These are phyloP conservation scores for Rhamnella rubrinervis DNA, from an alignment of 331 rosid species.

Conservation along the genomic window DNA sequence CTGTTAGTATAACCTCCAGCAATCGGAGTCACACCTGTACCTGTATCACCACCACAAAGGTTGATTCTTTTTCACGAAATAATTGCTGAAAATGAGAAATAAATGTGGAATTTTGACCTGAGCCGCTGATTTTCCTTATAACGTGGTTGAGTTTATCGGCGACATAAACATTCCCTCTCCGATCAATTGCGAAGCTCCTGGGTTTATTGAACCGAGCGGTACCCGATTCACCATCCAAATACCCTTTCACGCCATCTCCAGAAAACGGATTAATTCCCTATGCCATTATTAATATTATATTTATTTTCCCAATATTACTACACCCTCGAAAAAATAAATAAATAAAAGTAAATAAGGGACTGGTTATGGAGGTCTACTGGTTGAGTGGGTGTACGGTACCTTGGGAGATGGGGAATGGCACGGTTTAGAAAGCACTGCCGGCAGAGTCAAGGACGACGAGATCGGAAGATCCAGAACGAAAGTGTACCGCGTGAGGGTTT, in stretches of 20 bases:
- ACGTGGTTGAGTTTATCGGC: slow-evolving; percentile 47
- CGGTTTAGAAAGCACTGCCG: slow-evolving; percentile 50
- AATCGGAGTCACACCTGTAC: slow-evolving; percentile 66
- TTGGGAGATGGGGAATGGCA: slow-evolving; percentile 42
- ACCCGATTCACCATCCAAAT: slow-evolving; percentile 52
- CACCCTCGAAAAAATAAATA: no score
- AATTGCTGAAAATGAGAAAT: neutral
- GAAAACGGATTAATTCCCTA: slow-evolving; percentile 45
- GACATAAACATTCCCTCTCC: slow-evolving; percentile 62
- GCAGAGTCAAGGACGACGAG: slow-evolving; percentile 52
- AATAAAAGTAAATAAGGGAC: neutral
- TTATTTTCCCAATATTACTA: no score
- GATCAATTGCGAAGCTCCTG: slow-evolving; percentile 57
- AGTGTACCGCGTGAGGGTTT: slow-evolving; percentile 38
- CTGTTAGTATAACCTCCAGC: slow-evolving; percentile 52
- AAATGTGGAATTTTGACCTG: slow-evolving; percentile 32
- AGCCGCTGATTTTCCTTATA: slow-evolving; percentile 51
- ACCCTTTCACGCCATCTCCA: slow-evolving; percentile 41
- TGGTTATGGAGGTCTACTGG: neutral
- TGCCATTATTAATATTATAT: slow-evolving; percentile 17
- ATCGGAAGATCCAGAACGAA: slow-evolving; percentile 50
- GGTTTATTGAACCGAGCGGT: slow-evolving; percentile 49
- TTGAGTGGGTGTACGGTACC: slow-evolving; percentile 29
- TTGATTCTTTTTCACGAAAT: neutral
- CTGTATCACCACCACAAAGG: neutral